Evolutionary conservation across 1,284 basidiomycete genomes (phyloP), one percentile per base, ranked within the genome.

Genomic region (Sporisorium scitamineum): DNA sequence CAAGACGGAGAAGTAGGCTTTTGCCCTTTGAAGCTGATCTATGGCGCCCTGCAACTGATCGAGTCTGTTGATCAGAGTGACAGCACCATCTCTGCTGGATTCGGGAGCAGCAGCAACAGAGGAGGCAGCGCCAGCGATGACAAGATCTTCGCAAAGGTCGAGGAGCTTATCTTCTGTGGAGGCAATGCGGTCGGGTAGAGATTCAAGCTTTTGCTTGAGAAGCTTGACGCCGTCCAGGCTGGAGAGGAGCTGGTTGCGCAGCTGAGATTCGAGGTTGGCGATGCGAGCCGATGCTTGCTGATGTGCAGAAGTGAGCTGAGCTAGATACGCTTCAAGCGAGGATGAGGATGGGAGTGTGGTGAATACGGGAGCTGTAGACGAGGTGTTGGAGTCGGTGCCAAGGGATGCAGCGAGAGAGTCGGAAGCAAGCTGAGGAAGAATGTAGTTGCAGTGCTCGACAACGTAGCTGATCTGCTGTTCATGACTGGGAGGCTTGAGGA

Each of bases 1-100:
- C 16, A 81, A 55, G 31, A 81, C 52, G 29, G 27, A 14, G 37
- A 81, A 76, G 62, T 78, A 81, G 3, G 55, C 56, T 24, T 76
- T 67, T 1, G 80, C 76, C 24, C 70, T 67, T 18, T 64, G 52
- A 13, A 79, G 57, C 47, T 78, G 61, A 8, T 61, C 55, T 27
- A 79, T 71, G 11, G 74, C 70, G 10, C 34, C 44, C 16, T 72
- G 69, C 10, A 79, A 59, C 44, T 62, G 47, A 14, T 70, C 55
- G 27, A 81, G 65, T 7, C 60, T 27, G 11, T 34, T 51, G 51
- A 77, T 66, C 20, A 71, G 54, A 20, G 70, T 62, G 34, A 34
- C 26, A 4, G 58, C 50, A 10, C 54, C 66, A 20, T 55, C 37
- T n/a, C 44, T 42, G 50, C 69, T 71, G 11, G 68, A 56, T 34